Evolutionary conservation across 2,329 filamentous ascomycete genomes (phyloP).

Genomic region (Xylariaceae sp.): DNA sequence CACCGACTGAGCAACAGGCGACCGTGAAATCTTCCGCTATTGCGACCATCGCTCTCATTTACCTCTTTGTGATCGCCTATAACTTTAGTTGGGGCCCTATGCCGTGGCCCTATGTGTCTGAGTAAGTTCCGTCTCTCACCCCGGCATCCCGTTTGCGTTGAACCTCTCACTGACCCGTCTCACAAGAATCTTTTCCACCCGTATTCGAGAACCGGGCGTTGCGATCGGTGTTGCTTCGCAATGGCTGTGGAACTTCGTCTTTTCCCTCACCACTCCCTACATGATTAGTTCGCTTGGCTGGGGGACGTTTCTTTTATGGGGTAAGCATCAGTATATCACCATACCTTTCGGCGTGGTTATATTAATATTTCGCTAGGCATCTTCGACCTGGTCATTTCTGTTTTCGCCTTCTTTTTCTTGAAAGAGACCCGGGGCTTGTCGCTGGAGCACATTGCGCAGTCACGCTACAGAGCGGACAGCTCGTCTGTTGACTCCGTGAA

Average conservation of each 20-base stretch:
- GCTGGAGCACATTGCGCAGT: conserved; percentile 52
- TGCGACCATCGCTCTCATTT: conserved; percentile 50
- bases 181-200: conserved; percentile 43
- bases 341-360: neutral
- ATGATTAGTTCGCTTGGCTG: conserved; percentile 46
- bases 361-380: conserved; percentile 21
- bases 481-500: conserved; percentile 11
- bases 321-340: conserved; percentile 15
- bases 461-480: conserved; percentile 25
- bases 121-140: conserved; percentile 29
- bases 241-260: conserved; percentile 49
- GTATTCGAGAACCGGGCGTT: conserved; percentile 46
- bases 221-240: conserved; percentile 44
- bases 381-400: conserved; percentile 40
- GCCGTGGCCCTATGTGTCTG: conserved; percentile 47
- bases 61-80: conserved; percentile 50
- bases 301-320: conserved; percentile 47
- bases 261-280: conserved; percentile 45
- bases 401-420: conserved; percentile 50
- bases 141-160: neutral
- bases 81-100: conserved; percentile 49
- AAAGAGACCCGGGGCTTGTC: conserved; percentile 67
- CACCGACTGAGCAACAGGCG: conserved; percentile 25
- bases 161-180: conserved; percentile 7
- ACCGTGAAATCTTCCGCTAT: conserved; percentile 41